phyloP scores from a whole-genome alignment of 2,329 filamentous ascomycete genomes.

The Bipolaris gigantea region DNA sequence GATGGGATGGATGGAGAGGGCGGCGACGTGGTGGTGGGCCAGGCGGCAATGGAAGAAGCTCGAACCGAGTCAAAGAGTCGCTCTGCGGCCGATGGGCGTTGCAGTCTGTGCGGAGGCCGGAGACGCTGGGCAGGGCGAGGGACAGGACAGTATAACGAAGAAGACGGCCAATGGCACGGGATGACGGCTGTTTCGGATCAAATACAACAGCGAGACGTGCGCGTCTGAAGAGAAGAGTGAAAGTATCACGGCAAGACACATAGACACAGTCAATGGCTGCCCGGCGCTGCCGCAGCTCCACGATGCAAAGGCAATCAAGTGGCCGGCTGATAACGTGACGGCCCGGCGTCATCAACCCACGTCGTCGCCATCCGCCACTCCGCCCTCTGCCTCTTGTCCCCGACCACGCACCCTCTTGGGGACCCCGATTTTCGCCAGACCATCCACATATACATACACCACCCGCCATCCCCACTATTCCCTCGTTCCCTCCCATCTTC shows the following conservation, averaged over 20 bases:
- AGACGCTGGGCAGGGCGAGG: slow-evolving; percentile 5
- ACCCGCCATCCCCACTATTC: not conserved
- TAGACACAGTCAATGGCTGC: not conserved
- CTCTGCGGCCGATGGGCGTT: slow-evolving; percentile 3
- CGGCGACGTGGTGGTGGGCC: not conserved
- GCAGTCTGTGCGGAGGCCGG: slow-evolving; percentile 21
- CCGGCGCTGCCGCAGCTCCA: not conserved
- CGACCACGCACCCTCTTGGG: slow-evolving; percentile 17
- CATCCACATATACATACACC: not conserved
- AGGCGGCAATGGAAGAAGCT: slow-evolving; percentile 19
- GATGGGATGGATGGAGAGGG: slow-evolving; percentile 1
- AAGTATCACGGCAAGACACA: too few species aligned
- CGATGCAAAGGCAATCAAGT: not conserved
- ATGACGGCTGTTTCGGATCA: not conserved
- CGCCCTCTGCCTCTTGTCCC: slow-evolving; percentile 9
- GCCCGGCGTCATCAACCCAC: slow-evolving; percentile 3
- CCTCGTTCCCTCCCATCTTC: not conserved
- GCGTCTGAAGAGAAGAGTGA: too few species aligned
- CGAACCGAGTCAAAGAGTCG: slow-evolving; percentile 8
- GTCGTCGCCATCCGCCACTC: slow-evolving; percentile 9
- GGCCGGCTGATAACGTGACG: slow-evolving; percentile 3
- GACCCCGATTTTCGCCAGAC: slow-evolving; percentile 5
- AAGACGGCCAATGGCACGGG: not conserved
- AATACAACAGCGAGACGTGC: too few species aligned
- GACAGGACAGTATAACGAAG: too few species aligned